Evolutionary conservation across 176 grass and related monocot species (phyloP), one percentile per base, ranked within the genome.

Genomic region (Carex cristatella): DNA sequence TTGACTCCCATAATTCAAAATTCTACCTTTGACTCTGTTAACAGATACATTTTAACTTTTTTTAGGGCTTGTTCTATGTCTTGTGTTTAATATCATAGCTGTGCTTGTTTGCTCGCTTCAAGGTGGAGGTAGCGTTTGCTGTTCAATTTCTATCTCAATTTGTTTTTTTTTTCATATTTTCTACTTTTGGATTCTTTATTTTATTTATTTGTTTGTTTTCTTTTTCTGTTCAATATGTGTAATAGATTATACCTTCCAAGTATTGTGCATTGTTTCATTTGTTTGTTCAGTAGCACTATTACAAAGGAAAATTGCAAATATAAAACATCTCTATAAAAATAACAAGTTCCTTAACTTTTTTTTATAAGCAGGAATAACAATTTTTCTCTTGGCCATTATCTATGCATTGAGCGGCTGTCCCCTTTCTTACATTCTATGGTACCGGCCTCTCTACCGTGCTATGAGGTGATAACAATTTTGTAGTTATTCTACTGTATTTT

Each of bases 351-450:
- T 46, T 81, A n/a, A 27, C 5, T 44, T 82, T 78, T 32, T 79
- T 51, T 51, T 51, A 51, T 51, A 51, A 51, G 83, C 72, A 98
- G 92, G 94, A 48, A 69, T 94, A 84, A 92, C 86, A 28, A 86
- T 91, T 83, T 91, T 98, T 84, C 89, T 98, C 18, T 83, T 98
- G 3, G 84, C 92, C 57, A 68, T 90, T 76, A 94, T 98, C 84
- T 98, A 94, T 81, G 91, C 88, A 7, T 84, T 94, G 80, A 92
- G 68, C 23, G 95, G 95, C 40, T 93, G 91, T 89, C 95, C 95
- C 76, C 92, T 98, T 83, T 98, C 95, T 61, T 98, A 90, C 79
- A 81, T 94, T 46, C 89, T 98, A 65, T 98, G 92, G 95, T 94
- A 98, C 89, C 91, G 86, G 61, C 92, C 92, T 85, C 84, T 98